Evolutionary conservation across 2,329 filamentous ascomycete genomes (phyloP), one percentile per base, ranked within the genome.

Genomic region (Fusarium foetens): DNA sequence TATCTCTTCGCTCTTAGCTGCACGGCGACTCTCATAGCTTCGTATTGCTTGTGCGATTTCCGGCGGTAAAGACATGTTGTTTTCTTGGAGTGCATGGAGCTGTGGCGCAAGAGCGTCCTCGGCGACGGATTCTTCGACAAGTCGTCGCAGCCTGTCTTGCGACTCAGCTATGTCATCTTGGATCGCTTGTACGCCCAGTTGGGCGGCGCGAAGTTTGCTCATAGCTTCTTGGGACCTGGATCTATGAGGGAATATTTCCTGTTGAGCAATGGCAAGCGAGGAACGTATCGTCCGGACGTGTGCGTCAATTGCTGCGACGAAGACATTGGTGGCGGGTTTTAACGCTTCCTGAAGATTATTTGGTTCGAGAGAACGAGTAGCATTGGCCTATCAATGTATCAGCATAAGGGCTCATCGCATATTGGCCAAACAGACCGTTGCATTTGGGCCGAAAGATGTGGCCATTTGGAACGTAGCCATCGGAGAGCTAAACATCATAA

Each of bases 391-490:
- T n/a, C 6, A 7, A 43, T 21, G n/a, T 54, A 38, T 62, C 25
- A 60, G 59, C 23, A 70, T 39, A 45, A 41, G 6, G 23, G 11
- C 23, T 23, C 16, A 21, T 59, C 29, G 4, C 9, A 9, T 5
- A 13, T 31, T 38, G 14, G 17, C 4, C 29, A 31, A 27, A 76
- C 75, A 59, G 6, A 77, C 75, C 25, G 68, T 62, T 48, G 60
- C 63, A 60, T 58, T 69, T 11, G 70, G 45, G 6, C 66, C 64
- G 39, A 68, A 71, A n/a, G 72, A 68, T 10, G 76, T 68, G 12
- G 71, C 70, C 75, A 77, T 76, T n/a, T 77, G 76, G 57, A 76
- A 77, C n/a, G 74, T 69, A 27, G 74, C 72, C 76, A 77, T 77
- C 6, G 76, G 76, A 23, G 76, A 77, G 52, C 76, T 77, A 42